Base-by-base conservation (phyloP, 2,329 filamentous ascomycete species). In the Hypoxylon sp. region DNA sequence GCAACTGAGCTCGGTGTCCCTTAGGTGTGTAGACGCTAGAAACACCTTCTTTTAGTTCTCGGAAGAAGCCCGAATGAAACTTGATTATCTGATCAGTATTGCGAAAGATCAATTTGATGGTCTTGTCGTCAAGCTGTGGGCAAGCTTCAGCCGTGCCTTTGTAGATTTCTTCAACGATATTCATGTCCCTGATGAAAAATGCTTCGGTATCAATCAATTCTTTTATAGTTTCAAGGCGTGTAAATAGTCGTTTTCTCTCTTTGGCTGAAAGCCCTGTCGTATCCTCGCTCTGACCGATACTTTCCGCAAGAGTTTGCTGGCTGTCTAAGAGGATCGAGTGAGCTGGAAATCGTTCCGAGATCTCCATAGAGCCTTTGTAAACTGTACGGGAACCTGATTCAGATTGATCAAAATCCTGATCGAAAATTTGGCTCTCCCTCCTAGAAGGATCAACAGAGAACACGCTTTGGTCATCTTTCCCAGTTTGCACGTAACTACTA, bases 81-180 rank as follows among this genome's bases (percentile, higher is more conserved):
- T 89, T 87, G 67, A 97, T 93, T 62, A 99, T 91, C 74, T 97
- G 92, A 74, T 96, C 92, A 3, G 92, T 94, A 76, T 99, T 99
- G 69, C 93, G 91, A 79, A 99, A 99, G 15, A 99, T 89, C 11
- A 92, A 86, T 77, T 94, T 97, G 74, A 97, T 91, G 69, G 97
- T 97, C 70, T 95, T 92, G 46, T 88, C 83, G 47, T 92, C 93
- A 29, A 98, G 87, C 70, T 93, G 89, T 7, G 93, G 89, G 62
- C 92, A 94, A 10, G 92, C 92, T 72, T 92, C 90, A 0, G 93
- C 93, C 0, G 96, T 98, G 47, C 93, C 94, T 80, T 97, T 97
- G 85, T 98, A 99, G 60, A 99, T 98, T 76, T 98, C 94, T 76
- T 97, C 93, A 2, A 97, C 92, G 58, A 99, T 95, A 78, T 94